Base-by-base conservation (phyloP, 2,329 filamentous ascomycete genomes). In the Pseudogymnoascus sp. region DNA sequence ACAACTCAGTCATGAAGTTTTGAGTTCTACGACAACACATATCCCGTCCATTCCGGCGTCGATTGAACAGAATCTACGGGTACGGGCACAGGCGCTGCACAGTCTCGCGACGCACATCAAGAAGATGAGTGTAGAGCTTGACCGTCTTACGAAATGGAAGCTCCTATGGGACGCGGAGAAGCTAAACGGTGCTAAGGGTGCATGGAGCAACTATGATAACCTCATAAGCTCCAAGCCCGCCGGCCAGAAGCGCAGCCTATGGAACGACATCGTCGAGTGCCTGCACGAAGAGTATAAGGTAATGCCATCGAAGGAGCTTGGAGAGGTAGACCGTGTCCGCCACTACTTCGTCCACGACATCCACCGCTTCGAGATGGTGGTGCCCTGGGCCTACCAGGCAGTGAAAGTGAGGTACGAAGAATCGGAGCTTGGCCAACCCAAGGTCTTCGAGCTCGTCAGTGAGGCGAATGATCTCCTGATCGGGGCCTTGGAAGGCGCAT, bases 131-230 rank as follows among this genome's bases (percentile, higher is more conserved):
- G 80, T 86, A 26, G 78, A 84, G 2, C 74, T 97, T 5, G 85
- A 89, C 67, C 83, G 85, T 42, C 78, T 77, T 23, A 87, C 87
- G 1, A 86, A 87, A 68, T 97, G 93, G 92, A 82, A 83, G 66
- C 77, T 99, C 33, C 78, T 99, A n/a, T 90, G 87, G 80, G 87
- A 93, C 70, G 93, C 93, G 0, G 95, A 99, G 74, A 96, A 93
- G 75, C 83, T 97, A 77, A 86, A 88, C 46, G 90, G 92, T 37
- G 91, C 91, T 17, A 82, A 84, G 65, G 81, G 86, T 53, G 81
- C 97, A 38, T 97, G 93, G 92, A 87, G 86, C 66, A 81, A 85
- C 62, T 91, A 96, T 70, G 90, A 96, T 71, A 78, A 80, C 7
- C 88, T 88, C 61, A 80, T 87, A 7, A 80, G 83, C 61, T 80